Conservation (phyloP, 805 yeast genomes). For the Candida ficus region DNA sequence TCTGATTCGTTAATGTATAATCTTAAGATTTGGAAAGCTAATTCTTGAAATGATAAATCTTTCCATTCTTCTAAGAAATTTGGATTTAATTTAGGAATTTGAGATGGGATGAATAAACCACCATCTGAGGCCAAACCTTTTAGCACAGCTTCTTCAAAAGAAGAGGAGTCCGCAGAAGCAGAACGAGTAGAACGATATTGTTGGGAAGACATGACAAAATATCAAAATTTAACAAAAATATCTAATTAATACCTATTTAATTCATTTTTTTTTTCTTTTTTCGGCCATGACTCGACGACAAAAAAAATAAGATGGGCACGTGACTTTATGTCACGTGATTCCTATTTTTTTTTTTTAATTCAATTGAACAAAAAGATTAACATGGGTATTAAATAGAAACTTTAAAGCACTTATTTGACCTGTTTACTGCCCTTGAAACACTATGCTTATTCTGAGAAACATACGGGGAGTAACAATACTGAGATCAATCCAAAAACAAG, state of each 20-base stretch:
- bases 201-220: slow-evolving; percentile 36
- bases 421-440: too few species aligned
- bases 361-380: too few species aligned
- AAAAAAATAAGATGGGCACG: too few species aligned
- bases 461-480: too few species aligned
- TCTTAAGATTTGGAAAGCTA: slow-evolving; percentile 83
- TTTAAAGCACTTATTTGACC: too few species aligned
- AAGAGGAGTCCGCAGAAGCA: slow-evolving; percentile 39
- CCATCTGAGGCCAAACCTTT: slow-evolving; percentile 96
- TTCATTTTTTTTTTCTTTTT: too few species aligned
- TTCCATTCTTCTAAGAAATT: slow-evolving; percentile 62
- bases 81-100: slow-evolving; percentile 61
- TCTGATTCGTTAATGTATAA: slow-evolving; percentile 69
- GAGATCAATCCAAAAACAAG: too few species aligned
- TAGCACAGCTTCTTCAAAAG: slow-evolving; percentile 79
- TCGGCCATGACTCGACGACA: background rate
- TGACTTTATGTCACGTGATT: too few species aligned
- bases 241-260: too few species aligned
- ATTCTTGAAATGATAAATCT: slow-evolving; percentile 70
- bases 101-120: slow-evolving; percentile 87
- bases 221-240: background rate
- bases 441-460: too few species aligned
- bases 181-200: slow-evolving; percentile 81
- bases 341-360: too few species aligned
- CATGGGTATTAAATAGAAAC: too few species aligned